Evolutionary conservation across 169 alveolate genomes (phyloP).

Genomic region (Eimeria tenella): DNA sequence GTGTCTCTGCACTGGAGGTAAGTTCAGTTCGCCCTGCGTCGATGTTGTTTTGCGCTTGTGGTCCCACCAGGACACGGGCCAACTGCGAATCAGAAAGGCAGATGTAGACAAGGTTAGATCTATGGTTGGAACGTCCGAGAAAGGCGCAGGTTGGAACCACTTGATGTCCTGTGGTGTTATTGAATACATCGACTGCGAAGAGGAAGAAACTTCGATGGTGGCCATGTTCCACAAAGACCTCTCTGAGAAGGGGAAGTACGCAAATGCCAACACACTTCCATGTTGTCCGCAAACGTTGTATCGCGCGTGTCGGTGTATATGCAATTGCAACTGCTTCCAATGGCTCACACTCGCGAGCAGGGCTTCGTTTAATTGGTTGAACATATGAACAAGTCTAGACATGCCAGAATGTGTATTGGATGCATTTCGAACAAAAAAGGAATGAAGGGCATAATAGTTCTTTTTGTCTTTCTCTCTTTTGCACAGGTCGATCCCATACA

Average conservation of each 20-base stretch:
- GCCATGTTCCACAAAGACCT: slow-evolving; percentile 98
- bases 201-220: slow-evolving; percentile 99
- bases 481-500: slow-evolving; percentile 87
- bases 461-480: neutral
- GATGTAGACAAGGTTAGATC: slow-evolving; percentile 21
- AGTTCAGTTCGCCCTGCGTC: too few relatives aligned
- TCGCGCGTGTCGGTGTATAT: too few relatives aligned
- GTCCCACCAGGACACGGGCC: neutral
- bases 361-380: too few relatives aligned
- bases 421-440: neutral
- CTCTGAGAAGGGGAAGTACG: slow-evolving; percentile 49
- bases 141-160: slow-evolving; percentile 78
- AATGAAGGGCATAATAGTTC: neutral
- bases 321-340: too few relatives aligned
- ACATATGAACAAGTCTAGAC: neutral
- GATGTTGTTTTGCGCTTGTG: neutral
- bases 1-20: too few relatives aligned
- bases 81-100: slow-evolving; percentile 3
- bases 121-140: slow-evolving; percentile 22
- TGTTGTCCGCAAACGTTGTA: neutral
- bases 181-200: slow-evolving; percentile 99
- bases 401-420: neutral
- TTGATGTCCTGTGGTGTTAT: slow-evolving; percentile 96
- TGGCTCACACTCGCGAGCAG: too few relatives aligned
- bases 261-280: slow-evolving; percentile 78